A percentile compares a stretch with the other conserved stretches of the same genome.
Conservation (phyloP, 371 early-diverging fungal species). For the Haplosporangium sp. region DNA sequence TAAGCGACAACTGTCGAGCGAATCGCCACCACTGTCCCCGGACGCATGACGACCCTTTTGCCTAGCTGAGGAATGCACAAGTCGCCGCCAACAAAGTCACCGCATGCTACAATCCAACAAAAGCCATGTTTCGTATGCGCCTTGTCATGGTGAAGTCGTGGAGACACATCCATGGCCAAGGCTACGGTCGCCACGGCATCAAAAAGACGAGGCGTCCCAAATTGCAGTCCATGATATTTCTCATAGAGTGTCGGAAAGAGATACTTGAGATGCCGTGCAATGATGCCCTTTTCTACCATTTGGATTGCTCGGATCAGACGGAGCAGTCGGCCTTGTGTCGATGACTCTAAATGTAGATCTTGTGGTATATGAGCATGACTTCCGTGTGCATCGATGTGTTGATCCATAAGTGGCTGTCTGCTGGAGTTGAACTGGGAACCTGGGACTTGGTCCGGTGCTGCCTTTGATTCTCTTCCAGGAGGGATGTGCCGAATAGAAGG, state of each 20-base stretch:
- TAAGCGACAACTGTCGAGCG: slow-evolving; percentile 53
- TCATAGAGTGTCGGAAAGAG: slow-evolving; percentile 53
- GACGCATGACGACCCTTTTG: slow-evolving; percentile 54
- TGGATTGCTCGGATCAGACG: slow-evolving; percentile 46
- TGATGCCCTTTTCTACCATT: slow-evolving; percentile 50
- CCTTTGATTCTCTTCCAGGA: no score
- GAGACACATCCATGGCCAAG: slow-evolving; percentile 50
- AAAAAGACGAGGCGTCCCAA: slow-evolving; percentile 52
- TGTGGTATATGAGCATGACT: background rate
- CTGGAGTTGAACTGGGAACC: no score
- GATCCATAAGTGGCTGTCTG: no score
- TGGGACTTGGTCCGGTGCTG: no score
- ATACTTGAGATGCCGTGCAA: slow-evolving; percentile 48
- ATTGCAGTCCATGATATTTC: slow-evolving; percentile 53
- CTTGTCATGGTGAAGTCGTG: slow-evolving; percentile 46
- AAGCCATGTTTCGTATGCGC: slow-evolving; percentile 53
- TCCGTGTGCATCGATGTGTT: background rate
- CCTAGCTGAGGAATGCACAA: slow-evolving; percentile 53
- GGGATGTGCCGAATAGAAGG: background rate
- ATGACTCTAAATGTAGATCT: slow-evolving; percentile 12
- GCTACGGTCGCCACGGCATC: slow-evolving; percentile 54
- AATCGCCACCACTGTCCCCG: slow-evolving; percentile 53
- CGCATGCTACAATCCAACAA: slow-evolving; percentile 54
- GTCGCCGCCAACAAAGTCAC: slow-evolving; percentile 54
- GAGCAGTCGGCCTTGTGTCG: slow-evolving; percentile 40